A percentile compares a stretch with the other conserved stretches of the same genome.
Evolutionary conservation across 2,329 filamentous ascomycete genomes (phyloP).

Genomic region (Scytalidium lignicola): DNA sequence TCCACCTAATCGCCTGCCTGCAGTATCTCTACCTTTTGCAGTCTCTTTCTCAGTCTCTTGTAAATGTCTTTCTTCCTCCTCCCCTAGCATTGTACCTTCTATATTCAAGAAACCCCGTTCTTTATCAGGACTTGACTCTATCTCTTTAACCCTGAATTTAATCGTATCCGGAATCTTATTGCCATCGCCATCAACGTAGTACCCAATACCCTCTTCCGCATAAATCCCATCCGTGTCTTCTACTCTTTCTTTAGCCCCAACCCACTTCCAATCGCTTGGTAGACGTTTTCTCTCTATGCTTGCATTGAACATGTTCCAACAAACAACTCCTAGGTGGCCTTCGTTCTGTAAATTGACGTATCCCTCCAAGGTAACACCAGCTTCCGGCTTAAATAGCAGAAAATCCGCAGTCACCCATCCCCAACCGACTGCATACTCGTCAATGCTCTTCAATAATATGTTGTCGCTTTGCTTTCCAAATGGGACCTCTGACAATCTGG

Average conservation of each 20-base stretch:
- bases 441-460: conserved; percentile 48
- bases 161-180: conserved; percentile 65
- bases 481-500: conserved; percentile 57
- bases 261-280: conserved; percentile 76
- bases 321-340: conserved; percentile 82
- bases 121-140: conserved; percentile 72
- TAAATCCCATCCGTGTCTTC: conserved; percentile 34
- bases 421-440: conserved; percentile 83
- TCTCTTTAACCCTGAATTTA: conserved; percentile 75
- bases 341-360: conserved; percentile 82
- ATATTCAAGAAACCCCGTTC: conserved; percentile 78
- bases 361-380: conserved; percentile 71
- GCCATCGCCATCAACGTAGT: conserved; percentile 71
- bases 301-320: conserved; percentile 88
- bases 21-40: conserved; percentile 33
- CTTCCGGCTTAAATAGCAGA: conserved; percentile 71
- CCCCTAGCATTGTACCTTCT: conserved; percentile 77
- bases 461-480: conserved; percentile 45
- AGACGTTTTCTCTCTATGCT: conserved; percentile 74
- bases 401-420: conserved; percentile 87
- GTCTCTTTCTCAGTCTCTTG: conserved; percentile 46
- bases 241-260: conserved; percentile 41
- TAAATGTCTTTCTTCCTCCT: conserved; percentile 58
- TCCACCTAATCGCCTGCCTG: conserved; percentile 32
- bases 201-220: conserved; percentile 55